A percentile compares a stretch with the other conserved stretches of the same genome.
These are phyloP conservation scores for Rhizoctonia solani DNA, from an alignment of 1,284 basidiomycete species.

Conservation along the genomic window DNA sequence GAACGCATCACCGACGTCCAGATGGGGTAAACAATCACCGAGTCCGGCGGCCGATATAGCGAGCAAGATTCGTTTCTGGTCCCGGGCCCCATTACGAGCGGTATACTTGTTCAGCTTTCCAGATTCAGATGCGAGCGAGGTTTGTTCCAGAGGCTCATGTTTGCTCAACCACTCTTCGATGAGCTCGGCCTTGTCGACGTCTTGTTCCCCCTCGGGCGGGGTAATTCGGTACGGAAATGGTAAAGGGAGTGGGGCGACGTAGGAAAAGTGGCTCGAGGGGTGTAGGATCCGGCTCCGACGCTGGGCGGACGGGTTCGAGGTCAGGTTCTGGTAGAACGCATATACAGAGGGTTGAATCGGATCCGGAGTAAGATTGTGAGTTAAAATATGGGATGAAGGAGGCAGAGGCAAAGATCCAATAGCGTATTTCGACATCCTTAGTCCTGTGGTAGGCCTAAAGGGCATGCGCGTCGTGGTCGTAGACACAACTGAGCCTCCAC, in stretches of 20 bases:
- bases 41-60: constrained; percentile 65
- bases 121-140: constrained; percentile 8
- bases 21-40: constrained; percentile 77
- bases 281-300: constrained; percentile 67
- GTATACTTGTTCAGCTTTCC: constrained; percentile 41
- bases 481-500: too few relatives aligned
- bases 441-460: neutral
- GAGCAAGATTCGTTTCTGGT: constrained; percentile 68
- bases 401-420: constrained; percentile 72
- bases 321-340: constrained; percentile 56
- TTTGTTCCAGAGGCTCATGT: constrained; percentile 60
- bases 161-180: constrained; percentile 73
- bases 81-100: constrained; percentile 50
- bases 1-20: constrained; percentile 86
- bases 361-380: constrained; percentile 72
- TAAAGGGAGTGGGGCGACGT: constrained; percentile 79
- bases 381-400: constrained; percentile 60
- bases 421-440: constrained; percentile 43
- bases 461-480: neutral
- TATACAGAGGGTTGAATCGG: constrained; percentile 56
- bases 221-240: constrained; percentile 84
- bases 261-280: constrained; percentile 74
- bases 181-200: constrained; percentile 57
- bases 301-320: constrained; percentile 66
- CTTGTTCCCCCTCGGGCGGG: constrained; percentile 48